These are phyloP conservation scores for Metahyphopichia silvanorum DNA, from an alignment of 805 yeast species.

Conservation along the genomic window DNA sequence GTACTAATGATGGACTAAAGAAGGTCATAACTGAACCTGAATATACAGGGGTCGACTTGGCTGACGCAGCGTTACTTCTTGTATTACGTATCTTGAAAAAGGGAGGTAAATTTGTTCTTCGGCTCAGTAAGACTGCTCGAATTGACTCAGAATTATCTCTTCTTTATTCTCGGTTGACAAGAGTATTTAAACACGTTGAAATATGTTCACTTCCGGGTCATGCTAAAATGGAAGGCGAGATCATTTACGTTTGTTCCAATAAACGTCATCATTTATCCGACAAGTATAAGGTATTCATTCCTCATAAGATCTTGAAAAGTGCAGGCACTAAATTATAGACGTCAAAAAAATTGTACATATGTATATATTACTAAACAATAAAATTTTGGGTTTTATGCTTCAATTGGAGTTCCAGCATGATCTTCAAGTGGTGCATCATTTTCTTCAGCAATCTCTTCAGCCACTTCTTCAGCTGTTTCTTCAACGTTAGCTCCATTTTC, in stretches of 20 bases:
- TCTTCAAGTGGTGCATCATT: conserved; percentile 3
- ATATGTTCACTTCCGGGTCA: too few species aligned
- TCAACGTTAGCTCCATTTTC: conserved; percentile 18
- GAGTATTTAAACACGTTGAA: conserved; percentile 24
- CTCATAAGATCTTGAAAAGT: too few species aligned
- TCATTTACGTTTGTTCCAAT: conserved; percentile 25
- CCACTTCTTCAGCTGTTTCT: conserved; percentile 33
- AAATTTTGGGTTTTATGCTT: too few species aligned
- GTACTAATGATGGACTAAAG: conserved; percentile 22
- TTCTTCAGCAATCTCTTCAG: conserved; percentile 4
- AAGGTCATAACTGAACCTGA: conserved; percentile 19
- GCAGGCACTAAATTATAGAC: too few species aligned
- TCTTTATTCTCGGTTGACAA: conserved; percentile 17
- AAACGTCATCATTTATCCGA: conserved; percentile 14
- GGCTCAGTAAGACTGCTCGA: conserved; percentile 21
- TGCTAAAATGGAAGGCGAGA: conserved; percentile 9
- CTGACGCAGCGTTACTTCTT: conserved; percentile 36
- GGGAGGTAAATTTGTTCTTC: conserved; percentile 28
- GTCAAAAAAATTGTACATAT: too few species aligned
- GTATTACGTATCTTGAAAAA: conserved; percentile 24
- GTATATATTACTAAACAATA: too few species aligned
- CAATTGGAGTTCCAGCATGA: too few species aligned
- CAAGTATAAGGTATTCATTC: conserved; percentile 1
- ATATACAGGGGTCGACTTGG: conserved; percentile 34
- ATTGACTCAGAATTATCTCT: conserved; percentile 28